Conservation (phyloP, 2,329 filamentous ascomycete genomes). For the Emergomyces africanus region DNA sequence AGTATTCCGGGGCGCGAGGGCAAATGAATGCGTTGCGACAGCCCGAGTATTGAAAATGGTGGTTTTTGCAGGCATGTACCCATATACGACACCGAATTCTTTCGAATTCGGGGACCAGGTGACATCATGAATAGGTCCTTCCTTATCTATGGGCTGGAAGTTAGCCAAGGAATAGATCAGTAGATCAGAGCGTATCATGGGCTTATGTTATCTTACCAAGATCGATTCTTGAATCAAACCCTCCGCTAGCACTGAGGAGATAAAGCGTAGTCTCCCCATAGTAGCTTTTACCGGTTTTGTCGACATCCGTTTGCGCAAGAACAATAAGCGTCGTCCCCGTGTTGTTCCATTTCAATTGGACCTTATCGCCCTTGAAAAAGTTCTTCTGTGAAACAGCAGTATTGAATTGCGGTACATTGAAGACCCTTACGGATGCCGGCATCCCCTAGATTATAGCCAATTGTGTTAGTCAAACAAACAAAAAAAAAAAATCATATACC, state of each 20-base stretch:
- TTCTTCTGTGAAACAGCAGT: conserved; percentile 87
- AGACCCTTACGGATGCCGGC: conserved; percentile 88
- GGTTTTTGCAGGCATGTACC: conserved; percentile 98
- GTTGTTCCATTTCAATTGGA: conserved; percentile 96
- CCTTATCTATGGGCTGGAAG: conserved; percentile 54
- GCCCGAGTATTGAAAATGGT: conserved; percentile 93
- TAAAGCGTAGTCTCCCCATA: conserved; percentile 98
- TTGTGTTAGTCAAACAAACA: conserved; percentile 10
- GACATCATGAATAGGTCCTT: conserved; percentile 95
- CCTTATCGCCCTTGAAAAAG: conserved; percentile 98
- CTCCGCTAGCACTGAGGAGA: conserved; percentile 78
- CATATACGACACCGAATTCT: conserved; percentile 95
- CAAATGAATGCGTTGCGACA: conserved; percentile 70
- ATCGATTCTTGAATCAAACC: conserved; percentile 81
- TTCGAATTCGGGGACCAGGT: conserved; percentile 97
- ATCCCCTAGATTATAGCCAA: conserved; percentile 51
- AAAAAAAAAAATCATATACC: not conserved
- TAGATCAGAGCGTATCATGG: not conserved
- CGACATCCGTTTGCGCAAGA: conserved; percentile 92
- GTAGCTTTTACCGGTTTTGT: conserved; percentile 98
- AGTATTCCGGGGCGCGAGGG: conserved; percentile 81
- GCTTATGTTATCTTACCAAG: conserved; percentile 38
- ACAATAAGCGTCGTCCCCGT: conserved; percentile 85
- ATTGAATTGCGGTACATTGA: conserved; percentile 77
- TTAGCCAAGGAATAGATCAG: conserved; percentile 6